Evolutionary conservation across 768 basidiomycete species (phyloP).

Genomic region (Trametes cingulata): DNA sequence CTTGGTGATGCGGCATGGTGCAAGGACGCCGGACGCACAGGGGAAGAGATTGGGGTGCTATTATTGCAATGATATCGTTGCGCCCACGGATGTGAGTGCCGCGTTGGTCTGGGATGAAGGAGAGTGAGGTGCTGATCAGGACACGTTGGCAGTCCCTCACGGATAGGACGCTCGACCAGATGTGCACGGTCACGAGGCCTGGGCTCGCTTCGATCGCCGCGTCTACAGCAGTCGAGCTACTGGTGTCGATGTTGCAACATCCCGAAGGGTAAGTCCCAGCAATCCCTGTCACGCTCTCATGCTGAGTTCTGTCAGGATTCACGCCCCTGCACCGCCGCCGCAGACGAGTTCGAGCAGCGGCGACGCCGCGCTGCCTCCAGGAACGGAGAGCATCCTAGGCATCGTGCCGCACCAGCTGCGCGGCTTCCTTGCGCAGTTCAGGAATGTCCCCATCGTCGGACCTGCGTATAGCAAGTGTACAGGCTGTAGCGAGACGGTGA

Average conservation of each 20-base stretch:
- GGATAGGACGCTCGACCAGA: slow-evolving; percentile 94
- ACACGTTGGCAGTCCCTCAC: slow-evolving; percentile 54
- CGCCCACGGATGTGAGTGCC: slow-evolving; percentile 69
- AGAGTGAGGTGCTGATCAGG: neutral
- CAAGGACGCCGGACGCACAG: slow-evolving; percentile 44
- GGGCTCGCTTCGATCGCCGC: slow-evolving; percentile 92
- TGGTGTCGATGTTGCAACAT: slow-evolving; percentile 88
- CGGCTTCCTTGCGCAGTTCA: slow-evolving; percentile 86
- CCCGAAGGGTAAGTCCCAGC: slow-evolving; percentile 66
- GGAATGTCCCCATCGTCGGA: slow-evolving; percentile 80
- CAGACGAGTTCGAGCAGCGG: slow-evolving; percentile 20
- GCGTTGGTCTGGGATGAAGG: neutral
- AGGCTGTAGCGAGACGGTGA: slow-evolving; percentile 81
- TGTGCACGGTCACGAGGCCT: slow-evolving; percentile 98
- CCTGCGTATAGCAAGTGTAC: slow-evolving; percentile 87
- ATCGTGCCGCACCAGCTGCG: slow-evolving; percentile 93
- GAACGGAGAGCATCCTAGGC: slow-evolving; percentile 65
- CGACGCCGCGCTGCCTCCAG: slow-evolving; percentile 26
- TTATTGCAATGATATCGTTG: slow-evolving; percentile 98
- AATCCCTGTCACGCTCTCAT: neutral
- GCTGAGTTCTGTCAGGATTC: slow-evolving; percentile 39
- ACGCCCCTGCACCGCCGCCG: slow-evolving; percentile 73
- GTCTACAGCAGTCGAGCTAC: slow-evolving; percentile 88
- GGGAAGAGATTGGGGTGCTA: slow-evolving; percentile 78
- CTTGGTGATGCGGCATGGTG: slow-evolving; percentile 95